These are phyloP conservation scores for Silene conica DNA, from an alignment of 148 eudicot species.

Conservation along the genomic window DNA sequence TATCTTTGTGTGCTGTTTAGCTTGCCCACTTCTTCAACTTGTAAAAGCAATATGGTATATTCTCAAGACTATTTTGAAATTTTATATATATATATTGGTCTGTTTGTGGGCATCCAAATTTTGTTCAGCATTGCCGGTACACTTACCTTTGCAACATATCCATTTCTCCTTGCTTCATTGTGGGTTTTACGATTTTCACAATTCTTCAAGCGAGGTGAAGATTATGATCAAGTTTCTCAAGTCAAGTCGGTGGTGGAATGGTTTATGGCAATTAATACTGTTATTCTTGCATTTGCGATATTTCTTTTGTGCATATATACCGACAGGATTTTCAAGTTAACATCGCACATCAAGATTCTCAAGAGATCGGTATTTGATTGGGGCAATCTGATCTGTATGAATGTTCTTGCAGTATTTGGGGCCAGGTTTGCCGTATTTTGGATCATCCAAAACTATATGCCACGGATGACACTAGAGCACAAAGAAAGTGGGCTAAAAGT, in stretches of 20 bases:
- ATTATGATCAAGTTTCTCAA: slow-evolving; percentile 9
- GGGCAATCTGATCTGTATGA: not conserved
- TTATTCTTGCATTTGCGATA: not conserved
- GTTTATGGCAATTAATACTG: not conserved
- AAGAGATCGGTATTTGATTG: not conserved
- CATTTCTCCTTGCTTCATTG: slow-evolving; percentile 9
- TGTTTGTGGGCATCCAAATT: not conserved
- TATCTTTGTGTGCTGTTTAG: not conserved
- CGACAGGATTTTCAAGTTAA: not conserved
- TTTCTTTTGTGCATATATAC: not conserved
- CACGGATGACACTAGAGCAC: slow-evolving; percentile 13
- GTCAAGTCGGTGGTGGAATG: slow-evolving; percentile 5
- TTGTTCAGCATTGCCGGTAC: not conserved
- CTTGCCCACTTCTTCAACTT: not conserved
- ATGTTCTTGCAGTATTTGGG: not conserved
- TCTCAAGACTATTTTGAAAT: not conserved
- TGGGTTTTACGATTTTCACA: slow-evolving; percentile 2
- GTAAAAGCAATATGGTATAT: not conserved
- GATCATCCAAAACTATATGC: slow-evolving; percentile 7
- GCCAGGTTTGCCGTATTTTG: not conserved
- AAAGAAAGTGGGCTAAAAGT: slow-evolving; percentile 12
- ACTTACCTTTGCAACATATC: not conserved
- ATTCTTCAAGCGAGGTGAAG: slow-evolving; percentile 9
- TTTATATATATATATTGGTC: not conserved
- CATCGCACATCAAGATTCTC: not conserved